Percentiles rank a stretch among this genome's conserved stretches.
Evolutionary conservation across 176 grass and related monocot species (phyloP).

Genomic region (Secale cereale): DNA sequence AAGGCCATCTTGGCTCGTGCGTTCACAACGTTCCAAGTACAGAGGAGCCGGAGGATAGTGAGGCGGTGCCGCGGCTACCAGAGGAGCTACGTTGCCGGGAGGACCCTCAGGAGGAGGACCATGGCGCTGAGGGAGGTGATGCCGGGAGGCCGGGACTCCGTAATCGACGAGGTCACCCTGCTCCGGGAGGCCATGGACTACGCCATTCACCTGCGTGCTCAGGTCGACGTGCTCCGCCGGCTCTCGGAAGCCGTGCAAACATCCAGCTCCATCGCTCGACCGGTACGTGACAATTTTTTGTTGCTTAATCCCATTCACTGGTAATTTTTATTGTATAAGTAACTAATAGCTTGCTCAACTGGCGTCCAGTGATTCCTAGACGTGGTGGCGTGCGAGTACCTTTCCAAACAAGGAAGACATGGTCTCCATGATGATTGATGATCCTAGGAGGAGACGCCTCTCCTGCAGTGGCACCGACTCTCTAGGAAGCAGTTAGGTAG

Average conservation of each 20-base stretch:
- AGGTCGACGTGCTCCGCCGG: constrained; percentile 62
- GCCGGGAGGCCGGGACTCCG: constrained; percentile 37
- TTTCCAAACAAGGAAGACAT: too few species aligned
- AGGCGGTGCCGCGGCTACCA: neutral
- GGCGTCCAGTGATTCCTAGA: neutral
- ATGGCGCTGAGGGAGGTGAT: constrained; percentile 51
- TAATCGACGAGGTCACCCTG: constrained; percentile 38
- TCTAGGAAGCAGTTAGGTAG: too few species aligned
- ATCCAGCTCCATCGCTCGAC: neutral
- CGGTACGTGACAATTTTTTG: neutral
- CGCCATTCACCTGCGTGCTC: constrained; percentile 48
- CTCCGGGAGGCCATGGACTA: constrained; percentile 71
- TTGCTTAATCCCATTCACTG: neutral
- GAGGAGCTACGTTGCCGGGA: constrained; percentile 35
- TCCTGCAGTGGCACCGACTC: too few species aligned
- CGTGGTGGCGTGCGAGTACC: neutral
- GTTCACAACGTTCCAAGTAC: neutral
- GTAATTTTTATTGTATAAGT: neutral
- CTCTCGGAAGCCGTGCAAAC: constrained; percentile 36
- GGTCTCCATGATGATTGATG: neutral
- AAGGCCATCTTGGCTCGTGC: constrained; percentile 3
- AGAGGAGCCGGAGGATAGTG: constrained; percentile 31
- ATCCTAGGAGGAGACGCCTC: neutral
- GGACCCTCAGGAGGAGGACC: constrained; percentile 41
- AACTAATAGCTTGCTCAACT: neutral